These are phyloP conservation scores for Puccinia brachypodii DNA, from an alignment of 1,284 basidiomycete species.

Conservation along the genomic window DNA sequence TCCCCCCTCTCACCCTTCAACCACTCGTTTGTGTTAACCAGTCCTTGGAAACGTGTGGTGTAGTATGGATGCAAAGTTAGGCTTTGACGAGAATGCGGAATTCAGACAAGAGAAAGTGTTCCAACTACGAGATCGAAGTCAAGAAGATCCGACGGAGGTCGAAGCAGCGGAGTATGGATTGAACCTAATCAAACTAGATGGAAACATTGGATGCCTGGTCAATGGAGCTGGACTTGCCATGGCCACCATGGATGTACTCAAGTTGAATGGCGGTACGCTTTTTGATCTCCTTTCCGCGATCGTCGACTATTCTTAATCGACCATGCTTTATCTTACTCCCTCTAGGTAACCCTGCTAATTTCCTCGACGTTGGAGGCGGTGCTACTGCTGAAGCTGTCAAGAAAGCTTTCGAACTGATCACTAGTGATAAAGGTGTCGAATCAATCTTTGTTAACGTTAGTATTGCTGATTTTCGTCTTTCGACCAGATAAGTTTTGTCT, in stretches of 20 bases:
- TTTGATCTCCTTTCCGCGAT: constrained; percentile 41
- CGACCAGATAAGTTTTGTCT: not conserved
- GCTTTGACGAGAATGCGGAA: constrained; percentile 98
- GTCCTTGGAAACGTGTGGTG: not conserved
- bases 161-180: constrained; percentile 73
- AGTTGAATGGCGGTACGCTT: constrained; percentile 75
- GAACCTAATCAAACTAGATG: constrained; percentile 99
- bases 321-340: too few species aligned
- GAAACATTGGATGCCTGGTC: constrained; percentile 94
- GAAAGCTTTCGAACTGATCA: constrained; percentile 95
- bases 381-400: constrained; percentile 98
- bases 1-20: not conserved
- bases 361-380: constrained; percentile 96
- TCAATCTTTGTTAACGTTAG: constrained; percentile 91
- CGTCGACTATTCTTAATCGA: too few species aligned
- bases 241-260: constrained; percentile 99
- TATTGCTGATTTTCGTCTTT: not conserved
- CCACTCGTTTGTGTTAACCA: constrained; percentile 11
- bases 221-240: constrained; percentile 99
- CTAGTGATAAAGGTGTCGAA: constrained; percentile 87
- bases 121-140: constrained; percentile 81
- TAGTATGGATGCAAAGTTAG: constrained; percentile 99
- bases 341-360: constrained; percentile 85
- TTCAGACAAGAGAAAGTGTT: constrained; percentile 95
- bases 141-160: constrained; percentile 97